Evolutionary conservation across 2,329 filamentous ascomycete genomes (phyloP).

Genomic region (Trichophyton equinum): DNA sequence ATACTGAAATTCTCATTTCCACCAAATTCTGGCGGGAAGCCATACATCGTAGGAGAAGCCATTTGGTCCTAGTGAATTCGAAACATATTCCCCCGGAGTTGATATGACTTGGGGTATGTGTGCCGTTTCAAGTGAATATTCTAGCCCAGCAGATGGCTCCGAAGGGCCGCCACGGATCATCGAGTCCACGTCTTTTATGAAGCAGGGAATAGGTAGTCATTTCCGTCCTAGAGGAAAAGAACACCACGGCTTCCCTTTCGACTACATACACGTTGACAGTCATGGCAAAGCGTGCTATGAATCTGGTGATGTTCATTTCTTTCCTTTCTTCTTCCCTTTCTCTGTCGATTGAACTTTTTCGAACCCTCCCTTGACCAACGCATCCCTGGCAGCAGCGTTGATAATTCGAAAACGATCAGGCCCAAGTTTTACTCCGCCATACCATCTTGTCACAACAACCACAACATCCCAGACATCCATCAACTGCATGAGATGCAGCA

Average conservation of each 20-base stretch:
- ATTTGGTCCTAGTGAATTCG: neutral
- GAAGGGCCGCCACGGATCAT: neutral
- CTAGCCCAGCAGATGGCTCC: neutral
- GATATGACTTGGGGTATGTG: neutral
- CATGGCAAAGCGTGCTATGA: neutral
- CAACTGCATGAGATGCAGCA: constrained; percentile 83
- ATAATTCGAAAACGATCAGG: constrained; percentile 85
- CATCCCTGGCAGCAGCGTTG: constrained; percentile 73
- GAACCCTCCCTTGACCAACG: constrained; percentile 63
- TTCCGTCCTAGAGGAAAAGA: neutral
- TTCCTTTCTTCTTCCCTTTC: constrained; percentile 36
- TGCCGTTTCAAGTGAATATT: neutral
- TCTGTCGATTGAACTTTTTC: constrained; percentile 44
- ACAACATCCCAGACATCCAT: constrained; percentile 91
- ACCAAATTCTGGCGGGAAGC: neutral
- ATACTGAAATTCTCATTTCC: neutral
- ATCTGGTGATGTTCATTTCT: constrained; percentile 3
- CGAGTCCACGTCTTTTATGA: neutral
- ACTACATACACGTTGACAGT: neutral
- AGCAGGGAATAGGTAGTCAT: neutral
- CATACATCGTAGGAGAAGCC: neutral
- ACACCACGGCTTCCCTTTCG: neutral
- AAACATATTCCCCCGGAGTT: neutral
- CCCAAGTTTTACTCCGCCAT: constrained; percentile 78
- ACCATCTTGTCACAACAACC: constrained; percentile 91